A percentile compares a stretch with the other conserved stretches of the same genome.
These are phyloP conservation scores for Bipolaris zeicola DNA, from an alignment of 2,329 filamentous ascomycete genomes.

Conservation along the genomic window DNA sequence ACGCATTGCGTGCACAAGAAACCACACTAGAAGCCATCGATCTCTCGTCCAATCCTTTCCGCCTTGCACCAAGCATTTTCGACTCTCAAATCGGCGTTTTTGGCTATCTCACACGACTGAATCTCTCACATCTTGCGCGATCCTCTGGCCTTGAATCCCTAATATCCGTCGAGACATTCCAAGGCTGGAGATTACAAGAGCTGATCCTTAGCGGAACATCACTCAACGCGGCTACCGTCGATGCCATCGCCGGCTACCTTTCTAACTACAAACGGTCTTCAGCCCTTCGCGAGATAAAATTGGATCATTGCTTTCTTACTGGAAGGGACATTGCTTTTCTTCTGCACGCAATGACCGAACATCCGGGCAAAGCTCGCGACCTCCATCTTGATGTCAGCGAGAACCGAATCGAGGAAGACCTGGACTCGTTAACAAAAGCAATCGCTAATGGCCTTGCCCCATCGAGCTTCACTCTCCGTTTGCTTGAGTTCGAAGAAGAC, in stretches of 20 bases:
- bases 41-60: conserved; percentile 69
- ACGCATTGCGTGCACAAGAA: conserved; percentile 67
- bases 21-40: conserved; percentile 70
- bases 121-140: conserved; percentile 68
- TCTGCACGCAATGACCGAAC: conserved; percentile 65
- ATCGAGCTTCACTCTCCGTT: conserved; percentile 67
- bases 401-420: conserved; percentile 61
- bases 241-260: conserved; percentile 68
- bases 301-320: conserved; percentile 70
- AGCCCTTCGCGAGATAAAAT: conserved; percentile 63
- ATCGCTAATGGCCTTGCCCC: conserved; percentile 62
- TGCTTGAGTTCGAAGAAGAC: conserved; percentile 72
- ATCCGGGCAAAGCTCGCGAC: conserved; percentile 57
- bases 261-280: conserved; percentile 63
- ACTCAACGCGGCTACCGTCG: conserved; percentile 66
- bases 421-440: conserved; percentile 58
- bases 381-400: conserved; percentile 71
- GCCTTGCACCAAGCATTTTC: conserved; percentile 67
- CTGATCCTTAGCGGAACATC: conserved; percentile 67
- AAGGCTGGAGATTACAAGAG: conserved; percentile 71
- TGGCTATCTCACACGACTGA: conserved; percentile 67
- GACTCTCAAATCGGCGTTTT: conserved; percentile 71
- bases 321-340: conserved; percentile 69
- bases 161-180: conserved; percentile 68
- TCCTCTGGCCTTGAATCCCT: conserved; percentile 67